phyloP scores from a whole-genome alignment of 192 early-diverging fungal species.

The Helicostylum pulchrum region DNA sequence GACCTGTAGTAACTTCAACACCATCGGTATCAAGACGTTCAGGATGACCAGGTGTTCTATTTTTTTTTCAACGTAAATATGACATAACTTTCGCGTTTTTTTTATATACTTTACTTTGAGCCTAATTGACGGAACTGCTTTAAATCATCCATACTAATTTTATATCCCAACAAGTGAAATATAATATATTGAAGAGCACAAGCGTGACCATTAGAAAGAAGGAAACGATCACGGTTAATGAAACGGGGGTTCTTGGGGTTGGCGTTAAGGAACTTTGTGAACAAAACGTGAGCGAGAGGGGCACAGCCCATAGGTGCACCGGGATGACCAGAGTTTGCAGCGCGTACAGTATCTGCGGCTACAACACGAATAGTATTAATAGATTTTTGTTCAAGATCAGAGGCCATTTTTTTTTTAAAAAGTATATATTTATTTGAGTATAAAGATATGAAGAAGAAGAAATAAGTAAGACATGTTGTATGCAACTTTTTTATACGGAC shows the following conservation, averaged over 20 bases:
- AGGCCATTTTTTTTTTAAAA: constrained; percentile 31
- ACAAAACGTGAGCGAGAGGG: constrained; percentile 89
- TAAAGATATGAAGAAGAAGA: constrained; percentile 15
- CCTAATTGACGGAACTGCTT: constrained; percentile 84
- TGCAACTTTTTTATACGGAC: no score
- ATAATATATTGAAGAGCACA: constrained; percentile 90
- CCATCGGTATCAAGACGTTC: constrained; percentile 85
- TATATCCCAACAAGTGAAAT: constrained; percentile 86
- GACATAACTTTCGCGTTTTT: neutral
- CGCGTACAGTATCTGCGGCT: constrained; percentile 84
- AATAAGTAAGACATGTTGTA: neutral
- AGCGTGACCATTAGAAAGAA: constrained; percentile 97
- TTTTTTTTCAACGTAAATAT: neutral
- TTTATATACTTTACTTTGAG: constrained; percentile 62
- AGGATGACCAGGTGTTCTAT: constrained; percentile 94
- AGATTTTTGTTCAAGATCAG: constrained; percentile 50
- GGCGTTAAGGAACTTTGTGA: constrained; percentile 75
- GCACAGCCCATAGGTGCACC: constrained; percentile 98
- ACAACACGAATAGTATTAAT: constrained; percentile 91
- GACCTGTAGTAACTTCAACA: constrained; percentile 96
- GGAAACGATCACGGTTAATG: constrained; percentile 95
- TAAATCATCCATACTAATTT: constrained; percentile 85
- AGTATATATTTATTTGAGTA: constrained; percentile 8
- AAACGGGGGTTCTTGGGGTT: constrained; percentile 90
- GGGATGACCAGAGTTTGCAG: constrained; percentile 92